Base-by-base conservation (phyloP, 129 eudicot species). In the Scalesia atractyloides region DNA sequence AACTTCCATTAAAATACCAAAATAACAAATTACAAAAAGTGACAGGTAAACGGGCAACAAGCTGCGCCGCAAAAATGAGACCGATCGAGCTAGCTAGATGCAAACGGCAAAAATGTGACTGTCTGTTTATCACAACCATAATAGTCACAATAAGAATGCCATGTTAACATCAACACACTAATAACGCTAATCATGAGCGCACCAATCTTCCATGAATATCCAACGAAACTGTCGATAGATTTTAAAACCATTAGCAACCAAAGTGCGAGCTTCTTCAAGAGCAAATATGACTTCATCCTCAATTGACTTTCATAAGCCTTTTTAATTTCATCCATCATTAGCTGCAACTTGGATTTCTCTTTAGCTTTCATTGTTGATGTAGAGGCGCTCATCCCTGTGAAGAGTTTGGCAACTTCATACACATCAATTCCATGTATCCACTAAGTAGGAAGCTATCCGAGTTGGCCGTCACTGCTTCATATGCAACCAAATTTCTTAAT, bases 401-500 rank as follows among this genome's bases (percentile, higher is more conserved):
- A 86, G 0, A 86, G 44, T 5, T 81, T 46, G 0, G 62, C 87
- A 39, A 86, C 78, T 56, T 81, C 82, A 14, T 59, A 75, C 80
- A 63, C 91, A 86, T 81, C 63, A 86, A 36, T 14, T 78, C 84
- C 30, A 76, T 36, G 51, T 83, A 83, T 19, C 73, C 68, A 9
- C 47, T 68, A 9, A 85, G 64, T 5, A 60, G 80, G 30, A 69
- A 53, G 12, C 64, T 34, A n/a, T 69, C 41, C 0, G 37, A 43
- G 10, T 53, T 51, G 30, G 70, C 20, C 1, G 16, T 69, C 8
- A 80, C 61, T 13, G 53, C 18, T 78, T 65, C 80, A 64, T 76
- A 86, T 5, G 78, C 91, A 52, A 83, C 81, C 68, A 83, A 64
- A 54, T 83, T 86, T 72, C 91, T 76, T 19, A 86, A 10, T 3